Percentiles rank a stretch among this genome's conserved stretches.
Conservation (phyloP, 2,329 filamentous ascomycete species). For the Lasiodiplodia theobromae region DNA sequence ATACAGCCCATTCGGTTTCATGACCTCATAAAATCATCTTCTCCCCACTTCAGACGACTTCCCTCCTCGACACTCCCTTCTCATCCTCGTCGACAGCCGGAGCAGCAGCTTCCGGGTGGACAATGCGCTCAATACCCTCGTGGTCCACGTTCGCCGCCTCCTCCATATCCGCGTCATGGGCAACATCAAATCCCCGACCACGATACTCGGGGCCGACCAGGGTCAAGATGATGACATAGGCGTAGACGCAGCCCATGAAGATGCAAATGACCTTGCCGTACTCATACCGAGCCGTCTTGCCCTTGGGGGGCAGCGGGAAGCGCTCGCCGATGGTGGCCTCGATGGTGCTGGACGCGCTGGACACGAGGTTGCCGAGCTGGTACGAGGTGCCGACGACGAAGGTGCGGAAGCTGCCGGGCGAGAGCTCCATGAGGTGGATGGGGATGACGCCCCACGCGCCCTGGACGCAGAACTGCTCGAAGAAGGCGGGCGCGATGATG, state of each 20-base stretch:
- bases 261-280: slow-evolving; percentile 89
- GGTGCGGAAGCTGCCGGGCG: slow-evolving; percentile 74
- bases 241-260: slow-evolving; percentile 86
- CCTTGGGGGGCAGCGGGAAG: slow-evolving; percentile 71
- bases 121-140: slow-evolving; percentile 29
- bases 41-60: neutral
- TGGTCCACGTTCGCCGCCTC: slow-evolving; percentile 35
- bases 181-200: slow-evolving; percentile 42
- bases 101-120: neutral
- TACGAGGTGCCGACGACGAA: slow-evolving; percentile 78
- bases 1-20: no score
- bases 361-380: slow-evolving; percentile 79
- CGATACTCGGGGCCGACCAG: slow-evolving; percentile 65
- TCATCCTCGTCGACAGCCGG: neutral
- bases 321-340: slow-evolving; percentile 76
- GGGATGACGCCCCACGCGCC: slow-evolving; percentile 50
- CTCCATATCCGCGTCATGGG: slow-evolving; percentile 44
- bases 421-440: slow-evolving; percentile 76
- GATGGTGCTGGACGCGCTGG: slow-evolving; percentile 74
- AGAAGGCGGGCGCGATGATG: slow-evolving; percentile 82
- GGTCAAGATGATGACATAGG: slow-evolving; percentile 67
- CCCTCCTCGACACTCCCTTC: neutral
- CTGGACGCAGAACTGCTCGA: slow-evolving; percentile 63
- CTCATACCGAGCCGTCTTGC: slow-evolving; percentile 45
- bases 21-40: no score